These are phyloP conservation scores for Epichloe sp. DNA, from an alignment of 2,329 filamentous ascomycete genomes.

Conservation along the genomic window DNA sequence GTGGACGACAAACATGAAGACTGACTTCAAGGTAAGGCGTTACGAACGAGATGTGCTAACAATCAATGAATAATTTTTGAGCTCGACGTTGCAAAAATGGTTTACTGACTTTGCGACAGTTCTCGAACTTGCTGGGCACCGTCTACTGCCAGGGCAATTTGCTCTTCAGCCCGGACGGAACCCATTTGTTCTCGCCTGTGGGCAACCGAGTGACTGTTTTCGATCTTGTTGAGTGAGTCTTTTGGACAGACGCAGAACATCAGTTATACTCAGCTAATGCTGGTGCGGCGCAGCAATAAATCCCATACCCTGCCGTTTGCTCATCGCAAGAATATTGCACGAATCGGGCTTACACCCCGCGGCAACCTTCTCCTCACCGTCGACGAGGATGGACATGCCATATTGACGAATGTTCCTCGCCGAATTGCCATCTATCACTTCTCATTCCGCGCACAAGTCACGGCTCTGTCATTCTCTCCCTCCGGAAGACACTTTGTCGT, in stretches of 20 bases:
- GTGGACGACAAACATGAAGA: slow-evolving; percentile 66
- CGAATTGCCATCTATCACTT: slow-evolving; percentile 87
- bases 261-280: background rate
- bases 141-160: slow-evolving; percentile 98
- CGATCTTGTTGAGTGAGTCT: slow-evolving; percentile 76
- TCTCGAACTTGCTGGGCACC: slow-evolving; percentile 94
- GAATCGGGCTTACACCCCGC: slow-evolving; percentile 75
- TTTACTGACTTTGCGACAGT: slow-evolving; percentile 41
- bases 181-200: slow-evolving; percentile 87
- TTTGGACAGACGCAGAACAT: background rate
- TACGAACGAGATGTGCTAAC: background rate
- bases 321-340: slow-evolving; percentile 84
- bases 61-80: background rate
- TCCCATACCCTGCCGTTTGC: slow-evolving; percentile 79
- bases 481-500: slow-evolving; percentile 86
- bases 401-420: slow-evolving; percentile 79
- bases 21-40: slow-evolving; percentile 75
- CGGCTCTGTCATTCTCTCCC: slow-evolving; percentile 78
- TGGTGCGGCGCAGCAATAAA: slow-evolving; percentile 50
- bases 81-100: background rate
- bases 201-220: slow-evolving; percentile 94
- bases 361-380: slow-evolving; percentile 88
- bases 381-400: slow-evolving; percentile 87
- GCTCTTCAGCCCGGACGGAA: slow-evolving; percentile 91
- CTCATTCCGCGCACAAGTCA: slow-evolving; percentile 76